Conservation (phyloP, 257 asterid genomes). For the Fraxinus excelsior region DNA sequence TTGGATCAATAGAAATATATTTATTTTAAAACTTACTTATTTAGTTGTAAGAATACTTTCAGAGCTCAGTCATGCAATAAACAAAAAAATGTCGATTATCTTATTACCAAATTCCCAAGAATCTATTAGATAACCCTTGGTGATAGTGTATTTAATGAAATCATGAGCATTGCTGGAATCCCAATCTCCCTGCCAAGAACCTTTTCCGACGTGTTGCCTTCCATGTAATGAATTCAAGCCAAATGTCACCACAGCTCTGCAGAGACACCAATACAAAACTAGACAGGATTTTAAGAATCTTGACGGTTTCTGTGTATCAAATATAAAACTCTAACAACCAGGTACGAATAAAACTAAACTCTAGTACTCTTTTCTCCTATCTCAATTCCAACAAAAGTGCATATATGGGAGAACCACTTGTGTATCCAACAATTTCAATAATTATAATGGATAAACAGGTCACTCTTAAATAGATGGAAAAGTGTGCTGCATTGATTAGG, state of each 20-base stretch:
- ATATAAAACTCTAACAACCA: not conserved
- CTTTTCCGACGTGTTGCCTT: constrained; percentile 47
- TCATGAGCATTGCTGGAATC: constrained; percentile 68
- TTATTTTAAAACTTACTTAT: not conserved
- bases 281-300: not conserved
- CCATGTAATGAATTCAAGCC: constrained; percentile 93
- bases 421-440: not conserved
- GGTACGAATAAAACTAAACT: not conserved
- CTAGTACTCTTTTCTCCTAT: not conserved
- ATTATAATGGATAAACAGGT: not conserved
- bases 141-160: constrained; percentile 67
- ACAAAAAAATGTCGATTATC: constrained; percentile 5
- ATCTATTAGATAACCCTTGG: constrained; percentile 67
- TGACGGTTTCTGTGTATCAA: not conserved
- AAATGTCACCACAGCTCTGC: constrained; percentile 75
- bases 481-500: not conserved
- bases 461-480: not conserved
- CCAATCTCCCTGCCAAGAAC: constrained; percentile 83
- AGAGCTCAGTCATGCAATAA: not conserved
- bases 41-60: not conserved
- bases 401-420: not conserved
- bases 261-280: constrained; percentile 14
- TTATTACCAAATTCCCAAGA: constrained; percentile 95
- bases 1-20: not conserved
- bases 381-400: not conserved